Percentiles rank a stretch among this genome's conserved stretches.
Conservation (phyloP, 2,329 filamentous ascomycete genomes). For the Sporothrix euskadiensis region DNA sequence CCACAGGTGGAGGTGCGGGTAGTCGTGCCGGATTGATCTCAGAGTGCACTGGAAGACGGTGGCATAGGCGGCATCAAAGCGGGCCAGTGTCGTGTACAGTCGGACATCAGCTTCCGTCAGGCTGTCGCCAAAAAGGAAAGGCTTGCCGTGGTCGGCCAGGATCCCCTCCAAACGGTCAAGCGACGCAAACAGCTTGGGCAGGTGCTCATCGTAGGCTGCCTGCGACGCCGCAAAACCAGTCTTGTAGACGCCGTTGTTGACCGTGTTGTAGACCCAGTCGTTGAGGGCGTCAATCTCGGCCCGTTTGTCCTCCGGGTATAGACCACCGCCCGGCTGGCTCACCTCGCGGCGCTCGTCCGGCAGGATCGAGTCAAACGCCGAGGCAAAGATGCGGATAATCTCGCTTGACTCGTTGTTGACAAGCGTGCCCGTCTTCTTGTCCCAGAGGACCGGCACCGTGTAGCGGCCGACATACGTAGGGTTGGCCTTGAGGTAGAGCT, state of each 20-base stretch:
- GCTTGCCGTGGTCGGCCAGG: conserved; percentile 47
- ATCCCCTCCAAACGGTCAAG: conserved; percentile 65
- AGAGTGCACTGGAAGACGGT: conserved; percentile 67
- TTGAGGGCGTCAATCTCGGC: conserved; percentile 65
- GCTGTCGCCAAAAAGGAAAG: conserved; percentile 62
- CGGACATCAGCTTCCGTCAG: conserved; percentile 71
- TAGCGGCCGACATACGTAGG: conserved; percentile 68
- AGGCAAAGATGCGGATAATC: conserved; percentile 81
- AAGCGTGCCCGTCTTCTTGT: conserved; percentile 66
- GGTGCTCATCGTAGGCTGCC: conserved; percentile 63
- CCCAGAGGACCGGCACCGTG: conserved; percentile 73
- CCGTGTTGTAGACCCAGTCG: conserved; percentile 62
- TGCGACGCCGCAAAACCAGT: conserved; percentile 67
- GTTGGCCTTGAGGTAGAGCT: conserved; percentile 70
- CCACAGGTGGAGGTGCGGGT: conserved; percentile 70
- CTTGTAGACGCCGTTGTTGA: conserved; percentile 55
- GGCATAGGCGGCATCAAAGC: conserved; percentile 70
- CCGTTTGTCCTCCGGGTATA: conserved; percentile 57
- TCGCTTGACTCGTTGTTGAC: conserved; percentile 83
- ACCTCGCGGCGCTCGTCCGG: conserved; percentile 54
- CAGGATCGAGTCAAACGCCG: conserved; percentile 66
- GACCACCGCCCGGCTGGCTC: conserved; percentile 52
- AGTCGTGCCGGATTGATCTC: conserved; percentile 64
- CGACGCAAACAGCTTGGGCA: conserved; percentile 61
- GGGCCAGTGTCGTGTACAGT: conserved; percentile 64